Evolutionary conservation across 495 filamentous ascomycete species (phyloP).

Genomic region (Penicillium waksmanii): DNA sequence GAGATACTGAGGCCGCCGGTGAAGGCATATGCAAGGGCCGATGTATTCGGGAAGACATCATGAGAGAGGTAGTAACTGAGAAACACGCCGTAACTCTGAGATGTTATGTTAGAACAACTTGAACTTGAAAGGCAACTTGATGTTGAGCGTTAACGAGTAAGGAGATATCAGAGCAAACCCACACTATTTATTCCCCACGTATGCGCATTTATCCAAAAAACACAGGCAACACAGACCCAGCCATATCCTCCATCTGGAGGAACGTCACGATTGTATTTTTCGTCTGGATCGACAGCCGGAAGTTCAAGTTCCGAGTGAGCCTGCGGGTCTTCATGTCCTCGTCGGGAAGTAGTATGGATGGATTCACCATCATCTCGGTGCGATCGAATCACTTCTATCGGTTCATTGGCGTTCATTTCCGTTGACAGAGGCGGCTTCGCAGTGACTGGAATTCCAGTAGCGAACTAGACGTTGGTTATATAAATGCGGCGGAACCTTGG

Average conservation of each 20-base stretch:
- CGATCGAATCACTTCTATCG: constrained; percentile 42
- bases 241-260: constrained; percentile 61
- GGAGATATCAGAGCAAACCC: constrained; percentile 23
- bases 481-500: background rate
- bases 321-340: constrained; percentile 12
- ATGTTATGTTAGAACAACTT: background rate
- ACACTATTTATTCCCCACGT: constrained; percentile 60
- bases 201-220: constrained; percentile 58
- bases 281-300: constrained; percentile 21
- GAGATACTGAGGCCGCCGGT: constrained; percentile 73
- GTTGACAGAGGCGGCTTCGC: background rate
- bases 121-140: too few relatives aligned
- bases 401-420: constrained; percentile 41
- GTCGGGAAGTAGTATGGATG: constrained; percentile 12
- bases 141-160: background rate
- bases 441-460: background rate
- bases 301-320: constrained; percentile 11
- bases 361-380: constrained; percentile 29
- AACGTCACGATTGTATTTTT: constrained; percentile 39
- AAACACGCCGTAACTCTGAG: constrained; percentile 66
- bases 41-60: constrained; percentile 60
- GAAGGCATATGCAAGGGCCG: constrained; percentile 67
- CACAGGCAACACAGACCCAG: constrained; percentile 55
- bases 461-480: background rate
- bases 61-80: constrained; percentile 70